Evolutionary conservation across 2,329 filamentous ascomycete genomes (phyloP), one percentile per base, ranked within the genome.

Genomic region (Nemania bipapillata): DNA sequence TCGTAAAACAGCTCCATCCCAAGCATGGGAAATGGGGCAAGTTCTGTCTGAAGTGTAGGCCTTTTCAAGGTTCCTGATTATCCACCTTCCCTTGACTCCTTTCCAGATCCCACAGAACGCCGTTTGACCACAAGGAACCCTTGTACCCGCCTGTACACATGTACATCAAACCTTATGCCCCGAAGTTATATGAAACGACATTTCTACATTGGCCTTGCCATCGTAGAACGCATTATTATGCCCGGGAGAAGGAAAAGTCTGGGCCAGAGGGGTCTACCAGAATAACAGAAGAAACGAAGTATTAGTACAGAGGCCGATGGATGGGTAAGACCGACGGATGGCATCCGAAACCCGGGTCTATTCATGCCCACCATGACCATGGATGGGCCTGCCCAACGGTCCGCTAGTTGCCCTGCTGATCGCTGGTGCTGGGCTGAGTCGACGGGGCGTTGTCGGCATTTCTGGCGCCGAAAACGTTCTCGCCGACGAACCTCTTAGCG

Each of bases 401-500:
- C 53, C 32, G 45, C 42, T 54, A 32, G 17, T 54, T 54, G 15
- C 28, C 12, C 50, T 54, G 50, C 50, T 32, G 50, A 9, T 54
- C 32, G 50, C 50, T 11, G 26, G 28, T 54, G n/a, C 20, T 55
- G 26, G 42, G 7, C 3, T 42, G 58, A 22, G 53, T 47, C 63
- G 69, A 65, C 12, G 67, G 45, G 56, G 65, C 37, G 37, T 22
- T 35, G 26, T 37, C 62, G 49, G 73, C 59, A 59, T 62, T 73
- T 74, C 78, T 79, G 65, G 77, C 76, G 49, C 79, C 80, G 65
- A 84, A 77, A 71, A 78, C 72, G 53, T 82, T 81, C 69, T 83
- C 82, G 78, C 83, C 81, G 63, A 81, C 81, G 77, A 89, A 82
- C 78, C 87, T 90, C 86, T 90, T 90, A 81, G 83, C 83, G 57